Percentiles rank a stretch among this genome's conserved stretches.
Conservation (phyloP, 129 eudicot genomes). For the Helichrysum umbraculigerum region DNA sequence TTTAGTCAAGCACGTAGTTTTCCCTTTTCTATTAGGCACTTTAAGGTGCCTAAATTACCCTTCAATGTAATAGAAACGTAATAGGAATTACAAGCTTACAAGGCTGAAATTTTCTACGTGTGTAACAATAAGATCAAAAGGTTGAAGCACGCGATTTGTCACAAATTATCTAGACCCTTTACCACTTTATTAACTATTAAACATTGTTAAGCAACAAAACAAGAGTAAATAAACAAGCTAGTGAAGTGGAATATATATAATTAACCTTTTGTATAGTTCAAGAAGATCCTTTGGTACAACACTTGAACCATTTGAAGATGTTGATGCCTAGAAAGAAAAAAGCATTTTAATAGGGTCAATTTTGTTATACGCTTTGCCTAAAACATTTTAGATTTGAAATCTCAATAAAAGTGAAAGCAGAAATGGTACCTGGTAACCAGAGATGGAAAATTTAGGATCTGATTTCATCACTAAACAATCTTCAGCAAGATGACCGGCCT, state of each 20-base stretch:
- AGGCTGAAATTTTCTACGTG: neutral
- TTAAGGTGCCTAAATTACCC: neutral
- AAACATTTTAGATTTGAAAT: conserved; percentile 2
- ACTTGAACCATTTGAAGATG: conserved; percentile 40
- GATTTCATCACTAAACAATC: conserved; percentile 62
- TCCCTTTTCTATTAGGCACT: neutral
- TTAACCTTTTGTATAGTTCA: conserved; percentile 75
- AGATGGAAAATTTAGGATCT: conserved; percentile 33
- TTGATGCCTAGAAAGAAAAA: conserved; percentile 42
- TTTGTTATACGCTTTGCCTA: neutral
- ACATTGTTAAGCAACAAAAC: conserved; percentile 8
- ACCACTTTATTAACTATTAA: neutral
- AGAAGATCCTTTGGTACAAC: conserved; percentile 65
- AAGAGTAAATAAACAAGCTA: conserved; percentile 4
- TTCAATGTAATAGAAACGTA: neutral
- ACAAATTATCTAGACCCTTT: too few relatives aligned
- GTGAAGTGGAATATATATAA: neutral
- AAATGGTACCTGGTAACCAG: conserved; percentile 43
- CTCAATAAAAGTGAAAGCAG: neutral
- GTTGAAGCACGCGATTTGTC: too few relatives aligned
- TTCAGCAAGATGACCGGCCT: conserved; percentile 86
- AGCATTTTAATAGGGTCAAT: neutral
- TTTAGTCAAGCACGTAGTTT: neutral
- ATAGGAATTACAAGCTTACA: neutral
- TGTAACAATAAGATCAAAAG: neutral